Conservation (phyloP, 495 filamentous ascomycete species). For the Choiromyces venosus region DNA sequence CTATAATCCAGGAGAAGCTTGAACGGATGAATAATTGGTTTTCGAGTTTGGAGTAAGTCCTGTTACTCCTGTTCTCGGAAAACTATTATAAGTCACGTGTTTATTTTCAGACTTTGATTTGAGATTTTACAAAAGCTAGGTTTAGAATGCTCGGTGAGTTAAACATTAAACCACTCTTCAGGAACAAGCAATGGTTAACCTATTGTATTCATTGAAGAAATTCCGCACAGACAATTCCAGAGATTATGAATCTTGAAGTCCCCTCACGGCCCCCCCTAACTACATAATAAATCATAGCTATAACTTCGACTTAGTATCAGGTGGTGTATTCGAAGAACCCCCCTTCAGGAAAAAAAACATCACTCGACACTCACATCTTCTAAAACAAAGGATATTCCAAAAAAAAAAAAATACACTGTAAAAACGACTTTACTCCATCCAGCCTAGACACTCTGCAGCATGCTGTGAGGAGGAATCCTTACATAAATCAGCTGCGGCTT, state of each 20-base stretch:
- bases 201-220: too few species aligned
- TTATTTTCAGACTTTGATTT: background rate
- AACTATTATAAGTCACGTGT: background rate
- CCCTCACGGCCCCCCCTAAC: background rate
- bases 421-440: too few species aligned
- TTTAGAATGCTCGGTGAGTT: background rate
- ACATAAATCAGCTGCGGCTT: background rate
- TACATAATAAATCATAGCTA: background rate
- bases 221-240: too few species aligned
- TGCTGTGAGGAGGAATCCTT: background rate
- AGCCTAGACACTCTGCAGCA: too few species aligned
- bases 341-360: background rate
- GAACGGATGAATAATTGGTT: background rate
- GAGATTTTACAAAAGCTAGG: too few species aligned
- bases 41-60: background rate
- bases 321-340: background rate
- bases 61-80: background rate
- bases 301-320: background rate
- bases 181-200: background rate
- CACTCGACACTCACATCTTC: background rate
- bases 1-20: background rate
- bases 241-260: background rate
- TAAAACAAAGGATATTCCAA: background rate
- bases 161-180: background rate
- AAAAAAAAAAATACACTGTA: too few species aligned